Conservation (phyloP, 495 filamentous ascomycete species). For the Neurospora sp. region DNA sequence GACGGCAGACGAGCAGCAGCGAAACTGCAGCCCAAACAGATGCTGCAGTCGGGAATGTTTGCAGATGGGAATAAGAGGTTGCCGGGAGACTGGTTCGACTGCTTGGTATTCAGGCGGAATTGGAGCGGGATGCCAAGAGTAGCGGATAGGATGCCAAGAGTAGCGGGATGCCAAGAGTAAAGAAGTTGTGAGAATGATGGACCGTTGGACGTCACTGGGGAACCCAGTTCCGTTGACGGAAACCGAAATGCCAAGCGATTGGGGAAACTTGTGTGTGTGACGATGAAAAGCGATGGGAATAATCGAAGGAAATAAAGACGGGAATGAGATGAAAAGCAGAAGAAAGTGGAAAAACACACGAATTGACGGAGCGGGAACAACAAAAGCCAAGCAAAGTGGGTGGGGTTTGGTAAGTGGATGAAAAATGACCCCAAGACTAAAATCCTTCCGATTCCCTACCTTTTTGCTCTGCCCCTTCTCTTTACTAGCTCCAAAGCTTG, state of each 20-base stretch:
- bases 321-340: not conserved
- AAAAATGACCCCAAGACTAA: not conserved
- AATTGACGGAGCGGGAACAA: no score
- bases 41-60: not conserved
- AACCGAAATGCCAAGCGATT: not conserved
- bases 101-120: not conserved
- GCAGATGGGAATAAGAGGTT: not conserved
- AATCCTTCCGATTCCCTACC: not conserved
- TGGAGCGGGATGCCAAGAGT: not conserved
- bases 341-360: not conserved
- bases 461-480: not conserved
- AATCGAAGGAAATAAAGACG: conserved; percentile 1
- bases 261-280: not conserved
- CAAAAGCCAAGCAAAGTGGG: not conserved
- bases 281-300: not conserved
- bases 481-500: not conserved
- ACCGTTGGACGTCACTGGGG: not conserved
- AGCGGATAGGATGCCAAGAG: no score
- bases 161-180: not conserved
- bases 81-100: not conserved
- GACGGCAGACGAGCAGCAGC: not conserved
- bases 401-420: not conserved
- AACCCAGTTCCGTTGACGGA: not conserved
- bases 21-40: not conserved
- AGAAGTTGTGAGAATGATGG: not conserved